Evolutionary conservation across 2,329 filamentous ascomycete genomes (phyloP).

Genomic region (Byssothecium circinans): DNA sequence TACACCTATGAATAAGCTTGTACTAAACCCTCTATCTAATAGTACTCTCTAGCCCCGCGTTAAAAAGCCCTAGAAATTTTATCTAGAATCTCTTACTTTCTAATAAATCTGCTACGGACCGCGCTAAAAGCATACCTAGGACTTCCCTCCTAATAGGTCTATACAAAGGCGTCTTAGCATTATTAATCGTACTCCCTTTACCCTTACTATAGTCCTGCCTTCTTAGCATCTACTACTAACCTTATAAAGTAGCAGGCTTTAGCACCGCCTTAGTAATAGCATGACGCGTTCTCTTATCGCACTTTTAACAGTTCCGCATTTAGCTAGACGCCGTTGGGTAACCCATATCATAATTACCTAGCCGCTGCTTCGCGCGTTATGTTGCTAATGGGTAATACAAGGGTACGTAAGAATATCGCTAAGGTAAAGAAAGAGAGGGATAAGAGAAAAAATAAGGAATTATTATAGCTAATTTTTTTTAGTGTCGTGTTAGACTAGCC

Average conservation of each 20-base stretch:
- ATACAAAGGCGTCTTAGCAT: too few relatives aligned
- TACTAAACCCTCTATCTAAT: not conserved
- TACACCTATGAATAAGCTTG: not conserved
- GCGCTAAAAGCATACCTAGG: too few relatives aligned
- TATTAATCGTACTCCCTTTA: too few relatives aligned
- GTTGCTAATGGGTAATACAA: conserved; percentile 21
- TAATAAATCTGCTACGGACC: not conserved
- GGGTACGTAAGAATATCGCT: conserved; percentile 17
- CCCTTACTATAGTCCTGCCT: too few relatives aligned
- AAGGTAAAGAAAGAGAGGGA: too few relatives aligned
- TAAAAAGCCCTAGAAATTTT: not conserved
- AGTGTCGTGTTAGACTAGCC: too few relatives aligned
- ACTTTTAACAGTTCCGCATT: not conserved
- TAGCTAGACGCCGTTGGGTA: conserved; percentile 7
- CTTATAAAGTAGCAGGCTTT: not conserved
- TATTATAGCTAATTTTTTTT: too few relatives aligned
- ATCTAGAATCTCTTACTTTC: not conserved
- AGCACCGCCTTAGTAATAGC: too few relatives aligned
- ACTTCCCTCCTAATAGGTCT: too few relatives aligned
- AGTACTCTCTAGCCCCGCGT: not conserved
- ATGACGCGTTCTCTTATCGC: not conserved
- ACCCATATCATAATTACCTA: conserved; percentile 23
- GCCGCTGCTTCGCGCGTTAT: conserved; percentile 16
- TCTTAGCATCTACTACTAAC: too few relatives aligned
- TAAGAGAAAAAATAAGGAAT: too few relatives aligned